Percentiles rank a stretch among this genome's conserved stretches.
phyloP scores from a whole-genome alignment of 768 basidiomycete genomes.

The Stropharia rugosoannulata region DNA sequence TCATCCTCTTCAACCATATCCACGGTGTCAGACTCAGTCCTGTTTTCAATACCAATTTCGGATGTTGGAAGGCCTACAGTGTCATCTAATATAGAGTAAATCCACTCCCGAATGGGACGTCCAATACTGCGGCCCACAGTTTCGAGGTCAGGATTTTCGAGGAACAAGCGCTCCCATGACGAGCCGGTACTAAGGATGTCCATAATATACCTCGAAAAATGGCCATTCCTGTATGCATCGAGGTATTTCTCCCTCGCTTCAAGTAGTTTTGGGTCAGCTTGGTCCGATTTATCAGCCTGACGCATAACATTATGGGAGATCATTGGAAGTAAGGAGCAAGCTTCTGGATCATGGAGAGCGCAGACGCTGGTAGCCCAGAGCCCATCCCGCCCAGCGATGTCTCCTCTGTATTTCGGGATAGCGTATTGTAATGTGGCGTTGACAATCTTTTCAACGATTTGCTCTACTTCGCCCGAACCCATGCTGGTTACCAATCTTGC shows the following conservation, averaged over 20 bases:
- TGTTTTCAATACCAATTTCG: constrained; percentile 23
- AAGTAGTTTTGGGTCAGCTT: constrained; percentile 30
- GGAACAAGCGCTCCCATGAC: constrained; percentile 70
- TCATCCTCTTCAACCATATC: constrained; percentile 6
- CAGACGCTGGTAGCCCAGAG: constrained; percentile 61
- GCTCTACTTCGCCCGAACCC: constrained; percentile 62
- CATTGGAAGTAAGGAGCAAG: constrained; percentile 53
- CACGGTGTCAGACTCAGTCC: constrained; percentile 7
- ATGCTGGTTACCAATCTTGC: constrained; percentile 45
- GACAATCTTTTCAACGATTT: constrained; percentile 66
- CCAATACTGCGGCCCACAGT: constrained; percentile 64
- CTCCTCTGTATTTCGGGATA: constrained; percentile 57
- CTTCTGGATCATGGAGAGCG: constrained; percentile 55
- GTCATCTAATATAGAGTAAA: constrained; percentile 67
- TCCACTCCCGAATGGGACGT: constrained; percentile 61
- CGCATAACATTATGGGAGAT: constrained; percentile 47
- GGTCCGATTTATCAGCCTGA: constrained; percentile 28
- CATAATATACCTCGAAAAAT: constrained; percentile 53
- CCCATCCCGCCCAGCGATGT: constrained; percentile 31
- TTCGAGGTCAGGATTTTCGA: constrained; percentile 77
- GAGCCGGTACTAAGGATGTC: constrained; percentile 63
- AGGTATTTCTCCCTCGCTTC: constrained; percentile 53
- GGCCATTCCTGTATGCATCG: constrained; percentile 60
- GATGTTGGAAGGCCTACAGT: constrained; percentile 56
- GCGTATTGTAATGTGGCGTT: constrained; percentile 78